Evolutionary conservation across 208 protist genomes (phyloP).

Genomic region (Trypanosoma brucei): DNA sequence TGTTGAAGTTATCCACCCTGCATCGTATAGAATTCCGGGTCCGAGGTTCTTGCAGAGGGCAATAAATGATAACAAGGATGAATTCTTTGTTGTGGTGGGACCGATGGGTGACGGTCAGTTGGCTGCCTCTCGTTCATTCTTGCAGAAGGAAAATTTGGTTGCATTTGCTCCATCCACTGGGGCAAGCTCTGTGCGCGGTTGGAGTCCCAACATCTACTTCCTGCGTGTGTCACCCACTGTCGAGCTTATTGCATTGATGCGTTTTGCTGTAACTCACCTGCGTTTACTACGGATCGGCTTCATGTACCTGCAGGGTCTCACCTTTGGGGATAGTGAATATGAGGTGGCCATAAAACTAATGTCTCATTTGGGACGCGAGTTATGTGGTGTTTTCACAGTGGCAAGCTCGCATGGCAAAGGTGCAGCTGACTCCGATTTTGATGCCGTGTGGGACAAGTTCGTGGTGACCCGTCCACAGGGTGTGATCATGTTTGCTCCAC

Average conservation of each 20-base stretch:
- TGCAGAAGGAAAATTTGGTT: not conserved
- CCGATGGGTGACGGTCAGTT: no score
- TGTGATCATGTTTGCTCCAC: not conserved
- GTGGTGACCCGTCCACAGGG: not conserved
- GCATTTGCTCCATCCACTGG: constrained; percentile 1
- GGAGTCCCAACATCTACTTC: constrained; percentile 2
- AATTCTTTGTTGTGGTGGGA: no score
- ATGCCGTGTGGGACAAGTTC: not conserved
- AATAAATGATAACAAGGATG: no score
- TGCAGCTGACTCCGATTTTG: not conserved
- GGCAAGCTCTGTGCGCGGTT: not conserved
- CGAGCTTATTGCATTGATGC: constrained; percentile 3
- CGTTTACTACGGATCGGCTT: constrained; percentile 5
- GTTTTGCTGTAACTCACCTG: constrained; percentile 1
- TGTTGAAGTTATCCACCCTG: no score
- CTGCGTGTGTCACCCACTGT: not conserved
- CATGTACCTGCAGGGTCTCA: constrained; percentile 3
- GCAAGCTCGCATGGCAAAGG: not conserved
- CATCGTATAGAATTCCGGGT: no score
- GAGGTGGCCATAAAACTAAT: not conserved
- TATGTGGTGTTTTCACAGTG: constrained; percentile 1
- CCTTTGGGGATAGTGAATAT: constrained; percentile 8
- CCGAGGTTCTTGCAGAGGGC: no score
- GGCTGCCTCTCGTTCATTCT: no score
- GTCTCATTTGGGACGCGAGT: not conserved